Percentiles rank a stretch among this genome's conserved stretches.
Evolutionary conservation across 2,329 filamentous ascomycete genomes (phyloP).

Genomic region (Sporothrix inflata): DNA sequence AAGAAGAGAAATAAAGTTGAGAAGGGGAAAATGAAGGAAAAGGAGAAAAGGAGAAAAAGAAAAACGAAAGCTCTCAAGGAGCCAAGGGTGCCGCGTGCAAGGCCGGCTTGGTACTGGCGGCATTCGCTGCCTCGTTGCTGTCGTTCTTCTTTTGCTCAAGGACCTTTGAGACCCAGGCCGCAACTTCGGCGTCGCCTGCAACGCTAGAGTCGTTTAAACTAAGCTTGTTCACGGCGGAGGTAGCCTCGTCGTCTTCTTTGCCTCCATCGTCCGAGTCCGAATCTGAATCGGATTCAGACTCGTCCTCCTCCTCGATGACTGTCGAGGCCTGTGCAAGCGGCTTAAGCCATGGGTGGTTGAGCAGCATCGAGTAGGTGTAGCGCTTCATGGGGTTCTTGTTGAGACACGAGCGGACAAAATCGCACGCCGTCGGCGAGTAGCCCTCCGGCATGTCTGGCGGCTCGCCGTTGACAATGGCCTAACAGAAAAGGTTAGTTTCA

Average conservation of each 20-base stretch:
- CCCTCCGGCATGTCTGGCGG: conserved; percentile 83
- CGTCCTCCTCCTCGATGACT: conserved; percentile 44
- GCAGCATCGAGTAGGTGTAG: conserved; percentile 89
- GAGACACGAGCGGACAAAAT: conserved; percentile 87
- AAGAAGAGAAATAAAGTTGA: not conserved
- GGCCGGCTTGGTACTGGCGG: conserved; percentile 68
- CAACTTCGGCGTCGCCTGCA: conserved; percentile 78
- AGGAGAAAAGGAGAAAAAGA: not conserved
- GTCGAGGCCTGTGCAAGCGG: conserved; percentile 40
- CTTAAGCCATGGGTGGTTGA: conserved; percentile 85
- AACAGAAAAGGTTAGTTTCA: conserved; percentile 33
- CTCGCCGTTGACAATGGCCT: conserved; percentile 99
- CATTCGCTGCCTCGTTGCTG: conserved; percentile 45
- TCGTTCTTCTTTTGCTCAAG: conserved; percentile 67
- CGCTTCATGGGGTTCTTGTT: conserved; percentile 90
- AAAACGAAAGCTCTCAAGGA: conserved; percentile 37
- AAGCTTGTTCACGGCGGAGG: conserved; percentile 43
- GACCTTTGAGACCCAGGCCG: conserved; percentile 77
- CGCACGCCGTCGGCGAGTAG: conserved; percentile 77
- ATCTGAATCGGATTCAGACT: conserved; percentile 40
- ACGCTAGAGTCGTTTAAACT: conserved; percentile 49
- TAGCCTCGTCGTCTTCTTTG: conserved; percentile 37
- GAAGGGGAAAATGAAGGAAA: too few species aligned
- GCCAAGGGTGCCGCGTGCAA: conserved; percentile 86
- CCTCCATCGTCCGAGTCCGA: conserved; percentile 35